Percentiles rank a stretch among this genome's conserved stretches.
phyloP scores from a whole-genome alignment of 2,329 filamentous ascomycete genomes.

The Phyllosticta capitalensis region DNA sequence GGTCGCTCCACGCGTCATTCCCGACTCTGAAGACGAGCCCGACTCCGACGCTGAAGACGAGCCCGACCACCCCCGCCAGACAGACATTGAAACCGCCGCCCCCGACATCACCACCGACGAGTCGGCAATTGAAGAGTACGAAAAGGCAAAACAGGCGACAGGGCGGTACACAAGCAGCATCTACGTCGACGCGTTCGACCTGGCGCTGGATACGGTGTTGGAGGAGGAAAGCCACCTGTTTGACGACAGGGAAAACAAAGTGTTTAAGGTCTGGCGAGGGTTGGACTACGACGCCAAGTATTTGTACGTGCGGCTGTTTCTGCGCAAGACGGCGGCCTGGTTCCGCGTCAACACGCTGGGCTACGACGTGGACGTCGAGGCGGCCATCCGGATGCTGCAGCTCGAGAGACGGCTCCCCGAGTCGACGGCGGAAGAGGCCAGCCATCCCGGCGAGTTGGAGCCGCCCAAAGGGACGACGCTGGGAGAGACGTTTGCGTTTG shows the following conservation, averaged over 20 bases:
- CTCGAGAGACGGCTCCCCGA: slow-evolving; percentile 45
- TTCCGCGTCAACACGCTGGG: slow-evolving; percentile 69
- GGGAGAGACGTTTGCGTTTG: slow-evolving; percentile 59
- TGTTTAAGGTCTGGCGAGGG: slow-evolving; percentile 67
- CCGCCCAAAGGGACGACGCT: slow-evolving; percentile 41
- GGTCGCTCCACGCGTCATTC: slow-evolving; percentile 22
- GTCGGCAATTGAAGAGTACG: slow-evolving; percentile 71
- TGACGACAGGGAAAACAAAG: slow-evolving; percentile 61
- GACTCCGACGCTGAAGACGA: slow-evolving; percentile 31
- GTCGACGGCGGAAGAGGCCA: slow-evolving; percentile 25
- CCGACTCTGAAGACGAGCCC: too few species aligned
- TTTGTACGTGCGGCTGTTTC: slow-evolving; percentile 86
- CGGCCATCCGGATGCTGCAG: slow-evolving; percentile 59
- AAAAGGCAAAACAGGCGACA: slow-evolving; percentile 44
- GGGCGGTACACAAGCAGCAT: slow-evolving; percentile 60
- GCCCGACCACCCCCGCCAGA: slow-evolving; percentile 26
- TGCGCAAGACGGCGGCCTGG: slow-evolving; percentile 87
- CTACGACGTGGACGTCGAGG: slow-evolving; percentile 67
- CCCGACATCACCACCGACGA: slow-evolving; percentile 58
- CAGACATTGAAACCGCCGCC: slow-evolving; percentile 62
- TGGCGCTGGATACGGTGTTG: slow-evolving; percentile 81
- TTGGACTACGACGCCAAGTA: slow-evolving; percentile 83
- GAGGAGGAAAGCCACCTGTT: slow-evolving; percentile 86
- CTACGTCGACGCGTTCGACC: slow-evolving; percentile 94
- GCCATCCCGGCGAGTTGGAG: slow-evolving; percentile 41